phyloP scores from a whole-genome alignment of 2,329 filamentous ascomycete genomes.

The Diaporthe sp. region DNA sequence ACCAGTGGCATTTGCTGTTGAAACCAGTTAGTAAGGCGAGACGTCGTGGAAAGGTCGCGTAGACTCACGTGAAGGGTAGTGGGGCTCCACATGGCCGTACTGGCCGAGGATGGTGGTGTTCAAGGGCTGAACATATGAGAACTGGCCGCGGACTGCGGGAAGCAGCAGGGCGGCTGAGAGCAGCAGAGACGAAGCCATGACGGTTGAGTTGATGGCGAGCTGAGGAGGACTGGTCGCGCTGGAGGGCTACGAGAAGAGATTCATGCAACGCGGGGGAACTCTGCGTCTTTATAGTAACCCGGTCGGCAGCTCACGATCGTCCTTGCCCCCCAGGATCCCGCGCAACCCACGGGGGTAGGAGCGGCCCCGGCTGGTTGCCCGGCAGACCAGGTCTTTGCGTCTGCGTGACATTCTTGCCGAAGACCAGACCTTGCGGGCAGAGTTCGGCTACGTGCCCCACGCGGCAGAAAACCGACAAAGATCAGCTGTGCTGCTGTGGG shows the following conservation, averaged over 20 bases:
- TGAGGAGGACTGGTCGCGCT: constrained; percentile 29
- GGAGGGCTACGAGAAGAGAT: not conserved
- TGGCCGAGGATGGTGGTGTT: constrained; percentile 57
- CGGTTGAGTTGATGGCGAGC: constrained; percentile 27
- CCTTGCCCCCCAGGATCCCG: not conserved
- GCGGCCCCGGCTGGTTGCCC: constrained; percentile 1
- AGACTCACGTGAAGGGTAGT: constrained; percentile 55
- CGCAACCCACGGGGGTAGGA: not conserved
- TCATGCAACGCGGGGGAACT: constrained; percentile 9
- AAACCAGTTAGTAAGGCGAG: not conserved
- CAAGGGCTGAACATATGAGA: constrained; percentile 56
- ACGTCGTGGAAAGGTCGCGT: constrained; percentile 42
- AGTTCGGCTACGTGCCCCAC: not conserved
- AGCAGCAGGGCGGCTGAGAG: constrained; percentile 37
- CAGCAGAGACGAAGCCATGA: constrained; percentile 35
- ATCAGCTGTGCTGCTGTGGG: constrained; percentile 30
- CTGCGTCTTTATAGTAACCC: constrained; percentile 15
- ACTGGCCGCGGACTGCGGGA: constrained; percentile 46
- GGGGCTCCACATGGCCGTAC: constrained; percentile 55
- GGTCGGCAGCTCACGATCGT: constrained; percentile 1
- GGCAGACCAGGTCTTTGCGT: not conserved
- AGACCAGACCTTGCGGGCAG: not conserved
- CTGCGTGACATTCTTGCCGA: constrained; percentile 10
- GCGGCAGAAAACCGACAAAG: constrained; percentile 17
- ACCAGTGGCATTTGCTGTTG: constrained; percentile 54